A percentile compares a stretch with the other conserved stretches of the same genome.
Conservation (phyloP, 495 filamentous ascomycete genomes). For the Schizothecium vesticola region DNA sequence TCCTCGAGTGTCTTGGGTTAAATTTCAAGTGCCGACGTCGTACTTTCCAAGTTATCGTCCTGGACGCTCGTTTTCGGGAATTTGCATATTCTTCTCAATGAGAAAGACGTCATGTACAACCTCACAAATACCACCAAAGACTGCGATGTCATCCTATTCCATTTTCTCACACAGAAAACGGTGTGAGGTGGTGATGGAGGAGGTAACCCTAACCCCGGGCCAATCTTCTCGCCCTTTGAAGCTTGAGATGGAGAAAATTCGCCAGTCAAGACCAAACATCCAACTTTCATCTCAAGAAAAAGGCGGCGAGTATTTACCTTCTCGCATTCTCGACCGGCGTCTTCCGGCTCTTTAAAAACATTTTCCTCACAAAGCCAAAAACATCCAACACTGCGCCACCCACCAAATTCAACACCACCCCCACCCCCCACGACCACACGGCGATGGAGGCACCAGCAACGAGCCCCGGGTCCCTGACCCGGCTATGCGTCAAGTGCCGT, state of each 20-base stretch:
- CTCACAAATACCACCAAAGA: too few species aligned
- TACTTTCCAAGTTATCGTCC: too few species aligned
- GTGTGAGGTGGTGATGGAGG: neutral
- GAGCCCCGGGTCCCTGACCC: conserved; percentile 6
- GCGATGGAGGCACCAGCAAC: conserved; percentile 6
- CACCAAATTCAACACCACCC: neutral
- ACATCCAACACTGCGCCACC: neutral
- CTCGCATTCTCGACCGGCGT: neutral
- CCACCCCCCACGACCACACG: neutral
- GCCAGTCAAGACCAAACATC: neutral
- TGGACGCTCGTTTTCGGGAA: too few species aligned
- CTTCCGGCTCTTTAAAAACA: neutral
- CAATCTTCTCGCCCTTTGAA: neutral
- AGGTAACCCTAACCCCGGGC: neutral
- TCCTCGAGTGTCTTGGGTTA: neutral
- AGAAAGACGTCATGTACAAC: too few species aligned
- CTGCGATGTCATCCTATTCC: too few species aligned
- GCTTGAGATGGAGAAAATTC: neutral
- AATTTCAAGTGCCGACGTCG: neutral
- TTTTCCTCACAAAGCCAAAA: neutral
- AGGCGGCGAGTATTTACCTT: neutral
- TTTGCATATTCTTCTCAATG: too few species aligned
- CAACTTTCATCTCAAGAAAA: neutral
- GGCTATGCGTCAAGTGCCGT: conserved; percentile 22
- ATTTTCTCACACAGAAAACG: too few species aligned